phyloP scores from a whole-genome alignment of 108 stramenopile species.

The Pseudonitzschia pungens region DNA sequence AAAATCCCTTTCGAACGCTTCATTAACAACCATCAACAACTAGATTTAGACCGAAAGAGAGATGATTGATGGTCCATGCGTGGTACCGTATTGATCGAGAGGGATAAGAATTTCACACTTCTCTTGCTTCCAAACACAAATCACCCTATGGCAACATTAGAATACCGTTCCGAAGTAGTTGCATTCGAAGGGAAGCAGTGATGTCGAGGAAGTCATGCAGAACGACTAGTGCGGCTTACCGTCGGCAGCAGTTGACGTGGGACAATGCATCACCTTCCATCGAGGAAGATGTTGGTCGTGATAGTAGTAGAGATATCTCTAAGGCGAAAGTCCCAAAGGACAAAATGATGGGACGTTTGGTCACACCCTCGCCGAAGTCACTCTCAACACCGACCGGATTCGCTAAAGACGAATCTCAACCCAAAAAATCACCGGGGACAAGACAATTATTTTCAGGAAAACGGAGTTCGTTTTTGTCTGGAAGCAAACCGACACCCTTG shows the following conservation, averaged over 20 bases:
- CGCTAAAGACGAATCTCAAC: neutral
- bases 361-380: conserved; percentile 1
- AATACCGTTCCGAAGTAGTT: neutral
- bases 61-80: too few species aligned
- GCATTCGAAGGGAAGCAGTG: neutral
- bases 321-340: neutral
- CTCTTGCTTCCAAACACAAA: too few species aligned
- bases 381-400: neutral
- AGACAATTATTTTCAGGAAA: neutral
- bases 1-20: too few species aligned
- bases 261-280: conserved; percentile 1
- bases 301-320: neutral
- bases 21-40: too few species aligned
- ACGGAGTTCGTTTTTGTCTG: too few species aligned
- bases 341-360: neutral
- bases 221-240: neutral
- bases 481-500: too few species aligned
- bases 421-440: too few species aligned
- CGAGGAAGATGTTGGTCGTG: neutral
- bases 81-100: too few species aligned
- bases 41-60: too few species aligned
- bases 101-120: too few species aligned
- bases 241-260: neutral
- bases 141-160: neutral
- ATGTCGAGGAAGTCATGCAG: neutral